A percentile compares a stretch with the other conserved stretches of the same genome.
phyloP scores from a whole-genome alignment of 257 asterid genomes.

The Forsythia viridissima region DNA sequence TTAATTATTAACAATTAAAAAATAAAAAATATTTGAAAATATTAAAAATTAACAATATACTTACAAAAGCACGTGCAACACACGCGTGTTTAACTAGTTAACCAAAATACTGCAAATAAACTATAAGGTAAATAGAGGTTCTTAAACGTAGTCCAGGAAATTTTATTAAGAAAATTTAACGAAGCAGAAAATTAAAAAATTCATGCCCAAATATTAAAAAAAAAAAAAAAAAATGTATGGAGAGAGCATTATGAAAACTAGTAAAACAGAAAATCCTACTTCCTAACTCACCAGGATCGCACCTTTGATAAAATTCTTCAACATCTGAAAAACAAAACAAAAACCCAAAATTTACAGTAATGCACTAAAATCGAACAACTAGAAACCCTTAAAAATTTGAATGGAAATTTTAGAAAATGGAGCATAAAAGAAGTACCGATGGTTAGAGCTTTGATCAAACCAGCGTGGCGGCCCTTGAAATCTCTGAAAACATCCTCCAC shows the following conservation, averaged over 20 bases:
- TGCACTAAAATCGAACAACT: constrained; percentile 13
- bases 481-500: constrained; percentile 55
- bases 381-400: constrained; percentile 35
- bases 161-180: too few species aligned
- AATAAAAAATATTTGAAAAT: too few species aligned
- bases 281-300: constrained; percentile 55
- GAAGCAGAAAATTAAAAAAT: too few species aligned
- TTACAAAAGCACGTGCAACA: too few species aligned
- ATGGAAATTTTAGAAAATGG: constrained; percentile 1
- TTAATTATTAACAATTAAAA: too few species aligned
- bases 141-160: too few species aligned
- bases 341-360: constrained; percentile 24
- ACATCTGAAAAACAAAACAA: constrained; percentile 37
- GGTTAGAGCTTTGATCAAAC: constrained; percentile 60
- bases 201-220: not conserved
- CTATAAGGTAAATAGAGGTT: too few species aligned
- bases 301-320: constrained; percentile 48
- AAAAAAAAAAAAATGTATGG: not conserved
- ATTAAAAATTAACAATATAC: too few species aligned
- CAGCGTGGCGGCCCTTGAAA: constrained; percentile 50
- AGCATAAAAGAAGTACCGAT: constrained; percentile 24
- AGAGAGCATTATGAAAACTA: not conserved
- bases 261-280: constrained; percentile 9
- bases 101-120: too few species aligned
- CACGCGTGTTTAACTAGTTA: too few species aligned